phyloP scores from a whole-genome alignment of 2,329 filamentous ascomycete species.

The Sordariomycetes sp. region DNA sequence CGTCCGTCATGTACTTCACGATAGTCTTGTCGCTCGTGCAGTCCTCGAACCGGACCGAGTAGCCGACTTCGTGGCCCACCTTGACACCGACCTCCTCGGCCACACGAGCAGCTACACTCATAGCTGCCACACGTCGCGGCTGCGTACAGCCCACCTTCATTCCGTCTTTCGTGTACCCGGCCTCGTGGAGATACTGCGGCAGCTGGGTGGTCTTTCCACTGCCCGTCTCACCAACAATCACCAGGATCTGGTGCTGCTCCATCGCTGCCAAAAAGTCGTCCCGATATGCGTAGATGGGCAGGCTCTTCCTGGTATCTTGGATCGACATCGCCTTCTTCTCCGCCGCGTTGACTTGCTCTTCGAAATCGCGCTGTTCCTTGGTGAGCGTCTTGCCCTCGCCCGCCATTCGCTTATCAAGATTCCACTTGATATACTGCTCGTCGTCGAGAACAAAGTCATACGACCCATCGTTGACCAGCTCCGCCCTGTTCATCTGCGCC shows the following conservation, averaged over 20 bases:
- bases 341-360: constrained; percentile 73
- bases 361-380: constrained; percentile 65
- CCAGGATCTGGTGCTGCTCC: constrained; percentile 72
- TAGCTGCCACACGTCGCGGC: constrained; percentile 86
- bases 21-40: constrained; percentile 82
- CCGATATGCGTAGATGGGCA: constrained; percentile 82
- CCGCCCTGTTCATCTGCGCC: constrained; percentile 63
- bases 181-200: constrained; percentile 86
- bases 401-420: constrained; percentile 57
- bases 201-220: constrained; percentile 93
- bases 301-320: constrained; percentile 76
- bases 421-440: constrained; percentile 75
- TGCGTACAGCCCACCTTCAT: constrained; percentile 89
- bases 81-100: constrained; percentile 88
- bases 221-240: constrained; percentile 90
- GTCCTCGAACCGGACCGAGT: constrained; percentile 90
- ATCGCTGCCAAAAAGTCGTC: constrained; percentile 79
- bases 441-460: constrained; percentile 94
- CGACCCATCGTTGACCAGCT: constrained; percentile 51
- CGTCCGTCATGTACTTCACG: constrained; percentile 94
- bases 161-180: constrained; percentile 73
- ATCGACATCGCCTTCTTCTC: constrained; percentile 82
- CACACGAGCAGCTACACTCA: constrained; percentile 94
- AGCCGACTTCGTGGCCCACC: constrained; percentile 84
- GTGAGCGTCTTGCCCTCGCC: constrained; percentile 60